phyloP scores from a whole-genome alignment of 1,284 basidiomycete genomes.

The Schizophyllum amplum region DNA sequence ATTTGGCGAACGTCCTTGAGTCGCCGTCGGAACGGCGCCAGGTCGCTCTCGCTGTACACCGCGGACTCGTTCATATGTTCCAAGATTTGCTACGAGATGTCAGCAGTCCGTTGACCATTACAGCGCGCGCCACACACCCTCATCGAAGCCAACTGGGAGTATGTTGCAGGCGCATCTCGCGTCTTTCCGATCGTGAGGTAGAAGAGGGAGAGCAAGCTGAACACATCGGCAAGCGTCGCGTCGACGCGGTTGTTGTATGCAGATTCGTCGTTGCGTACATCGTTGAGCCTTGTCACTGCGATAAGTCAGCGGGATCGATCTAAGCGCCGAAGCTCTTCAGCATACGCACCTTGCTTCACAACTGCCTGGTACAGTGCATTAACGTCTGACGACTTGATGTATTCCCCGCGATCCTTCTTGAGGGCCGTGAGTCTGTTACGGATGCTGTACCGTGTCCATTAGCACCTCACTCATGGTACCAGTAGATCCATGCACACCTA shows the following conservation, averaged over 20 bases:
- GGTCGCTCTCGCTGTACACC: slow-evolving; percentile 85
- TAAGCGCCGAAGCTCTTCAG: background rate
- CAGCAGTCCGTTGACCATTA: slow-evolving; percentile 16
- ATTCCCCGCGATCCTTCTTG: slow-evolving; percentile 84
- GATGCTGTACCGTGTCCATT: slow-evolving; percentile 59
- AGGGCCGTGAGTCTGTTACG: slow-evolving; percentile 84
- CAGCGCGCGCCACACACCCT: slow-evolving; percentile 47
- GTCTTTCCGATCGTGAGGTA: slow-evolving; percentile 93
- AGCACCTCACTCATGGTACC: slow-evolving; percentile 7
- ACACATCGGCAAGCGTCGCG: slow-evolving; percentile 89
- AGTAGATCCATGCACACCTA: slow-evolving; percentile 46
- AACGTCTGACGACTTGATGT: slow-evolving; percentile 90
- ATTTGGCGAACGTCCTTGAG: slow-evolving; percentile 76
- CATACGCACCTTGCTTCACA: slow-evolving; percentile 79
- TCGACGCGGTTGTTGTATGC: slow-evolving; percentile 85
- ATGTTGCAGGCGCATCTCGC: slow-evolving; percentile 85
- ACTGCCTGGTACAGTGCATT: slow-evolving; percentile 90
- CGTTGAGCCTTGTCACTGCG: slow-evolving; percentile 86
- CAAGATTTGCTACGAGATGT: slow-evolving; percentile 71
- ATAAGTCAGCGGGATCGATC: background rate
- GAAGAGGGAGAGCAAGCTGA: slow-evolving; percentile 85
- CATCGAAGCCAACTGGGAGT: slow-evolving; percentile 92
- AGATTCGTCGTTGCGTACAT: slow-evolving; percentile 75
- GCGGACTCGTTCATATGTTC: slow-evolving; percentile 92
- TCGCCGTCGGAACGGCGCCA: slow-evolving; percentile 78